Base-by-base conservation (phyloP, 1,139 yeast genomes). In the Suzukiozyma palmioleophila region DNA sequence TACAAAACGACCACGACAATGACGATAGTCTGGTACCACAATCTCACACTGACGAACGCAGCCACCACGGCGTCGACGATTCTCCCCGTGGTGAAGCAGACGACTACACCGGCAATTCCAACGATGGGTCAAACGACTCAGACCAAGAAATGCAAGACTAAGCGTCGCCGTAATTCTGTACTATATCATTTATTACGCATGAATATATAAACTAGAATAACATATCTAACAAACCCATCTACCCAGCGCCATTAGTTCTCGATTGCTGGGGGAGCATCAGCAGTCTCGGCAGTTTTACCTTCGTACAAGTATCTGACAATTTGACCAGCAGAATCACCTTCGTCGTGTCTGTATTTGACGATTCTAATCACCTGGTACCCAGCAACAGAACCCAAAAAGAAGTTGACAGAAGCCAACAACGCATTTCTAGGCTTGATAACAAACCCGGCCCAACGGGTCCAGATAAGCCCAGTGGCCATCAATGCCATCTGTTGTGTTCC, bases 381-480 rank as follows among this genome's bases (percentile, higher is more conserved):
- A 3, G 97, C 97, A 34, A 94, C 96, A 31, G 82, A 70, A 24
- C 96, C 96, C 46, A 92, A 71, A 73, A 92, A 92, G 73, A 89
- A 88, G 67, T 92, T 92, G 44, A 92, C 98, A 26, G 94, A 81
- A 3, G 97, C 98, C 52, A 92, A 74, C 45, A 92, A 69, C 51
- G 76, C 73, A 67, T 92, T 92, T 65, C 86, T 84, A 39, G 98
- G 98, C 53, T 71, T 81, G 59, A 92, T 92, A 47, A 89, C 94
- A 63, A 89, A 78, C 2, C 75, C 77, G 26, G 97, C 90, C 98
- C 98, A 92, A 61, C 98, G 81, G 35, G 98, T 92, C 98, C 98
- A 92, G 54, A 92, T 89, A 40, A 79, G 80, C 42, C 97, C 98
- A 1, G 98, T 92, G 36, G 92, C 92, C 53, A 86, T 75, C 43